phyloP scores from a whole-genome alignment of 768 basidiomycete genomes.

The Mycena leptocephala region DNA sequence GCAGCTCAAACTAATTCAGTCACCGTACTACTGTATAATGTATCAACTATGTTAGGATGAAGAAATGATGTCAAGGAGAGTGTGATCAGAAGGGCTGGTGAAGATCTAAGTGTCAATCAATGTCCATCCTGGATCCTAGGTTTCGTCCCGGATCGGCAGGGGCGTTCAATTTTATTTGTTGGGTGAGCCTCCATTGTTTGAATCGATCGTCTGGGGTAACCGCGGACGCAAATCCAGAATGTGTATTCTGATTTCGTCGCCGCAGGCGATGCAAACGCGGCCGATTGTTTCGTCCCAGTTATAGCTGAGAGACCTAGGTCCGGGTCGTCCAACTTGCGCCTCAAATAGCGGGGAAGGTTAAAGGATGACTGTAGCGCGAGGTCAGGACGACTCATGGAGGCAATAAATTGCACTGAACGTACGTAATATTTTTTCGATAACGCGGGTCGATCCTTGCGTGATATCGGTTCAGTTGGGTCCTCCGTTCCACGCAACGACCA shows the following conservation, averaged over 20 bases:
- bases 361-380: conserved; percentile 42
- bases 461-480: conserved; percentile 35
- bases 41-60: conserved; percentile 25
- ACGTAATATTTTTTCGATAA: conserved; percentile 37
- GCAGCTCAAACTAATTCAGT: conserved; percentile 39
- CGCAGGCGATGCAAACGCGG: conserved; percentile 68
- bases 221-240: conserved; percentile 65
- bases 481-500: conserved; percentile 28
- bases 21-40: conserved; percentile 40
- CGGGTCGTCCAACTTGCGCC: conserved; percentile 49
- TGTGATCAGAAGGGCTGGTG: background rate
- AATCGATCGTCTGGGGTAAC: conserved; percentile 47
- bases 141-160: conserved; percentile 11
- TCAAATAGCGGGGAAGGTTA: conserved; percentile 58
- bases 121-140: background rate
- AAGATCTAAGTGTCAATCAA: background rate
- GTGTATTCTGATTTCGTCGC: conserved; percentile 56
- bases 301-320: conserved; percentile 64
- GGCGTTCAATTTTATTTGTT: conserved; percentile 50
- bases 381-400: background rate
- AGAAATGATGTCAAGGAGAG: conserved; percentile 9
- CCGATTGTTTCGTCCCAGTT: conserved; percentile 81
- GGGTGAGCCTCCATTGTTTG: conserved; percentile 49
- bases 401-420: background rate
- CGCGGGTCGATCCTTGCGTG: conserved; percentile 32